Base-by-base conservation (phyloP, 73 alveolate genomes). In the Halteria grandinella region DNA sequence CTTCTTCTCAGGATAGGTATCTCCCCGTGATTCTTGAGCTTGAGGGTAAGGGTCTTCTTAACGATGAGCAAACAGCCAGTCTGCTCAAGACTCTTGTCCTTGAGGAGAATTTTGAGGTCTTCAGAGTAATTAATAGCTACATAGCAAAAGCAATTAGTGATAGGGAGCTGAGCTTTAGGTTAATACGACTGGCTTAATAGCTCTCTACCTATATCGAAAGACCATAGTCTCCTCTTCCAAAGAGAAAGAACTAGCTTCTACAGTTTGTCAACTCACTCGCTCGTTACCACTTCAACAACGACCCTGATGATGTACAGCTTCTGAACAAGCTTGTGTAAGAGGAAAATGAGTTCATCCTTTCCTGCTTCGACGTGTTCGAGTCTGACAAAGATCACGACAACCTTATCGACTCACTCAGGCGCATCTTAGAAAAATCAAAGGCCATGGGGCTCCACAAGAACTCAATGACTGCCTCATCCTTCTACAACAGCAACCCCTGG, bases 321-420 rank as follows among this genome's bases (percentile, higher is more conserved):
- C 79, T 85, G 15, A 59, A 85, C 21, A 79, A 79, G 49, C 74
- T 85, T 0, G 69, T 85, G 8, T 21, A 71, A 0, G 78, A 55
- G 23, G 94, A 85, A 44, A 73, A 85, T 34, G 90, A 79, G 43
- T 85, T 78, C 55, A 53, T 85, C 5, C 66, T 85, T 28, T 85
- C 90, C 0, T 87, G 90, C 41, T 78, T 74, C 47, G 90, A 79
- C 41, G 83, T 85, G 20, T 85, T 74, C 49, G 94, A 85, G 50
- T 50, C 78, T 45, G 94, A 85, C 49, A 78, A 59, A 57, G 94
- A 85, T 62, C 78, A 79, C 32, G 88, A 76, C 7, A 76, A 85
- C 53, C 37, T 85, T 43, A 39, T 85, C 11, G 94, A 85, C 64
- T 53, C 87, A 10, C 64, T 85, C 20, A 6, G 41, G 36, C 36